These are phyloP conservation scores for Taphrina flavorubra DNA, from an alignment of 1,139 yeast species.

Conservation along the genomic window DNA sequence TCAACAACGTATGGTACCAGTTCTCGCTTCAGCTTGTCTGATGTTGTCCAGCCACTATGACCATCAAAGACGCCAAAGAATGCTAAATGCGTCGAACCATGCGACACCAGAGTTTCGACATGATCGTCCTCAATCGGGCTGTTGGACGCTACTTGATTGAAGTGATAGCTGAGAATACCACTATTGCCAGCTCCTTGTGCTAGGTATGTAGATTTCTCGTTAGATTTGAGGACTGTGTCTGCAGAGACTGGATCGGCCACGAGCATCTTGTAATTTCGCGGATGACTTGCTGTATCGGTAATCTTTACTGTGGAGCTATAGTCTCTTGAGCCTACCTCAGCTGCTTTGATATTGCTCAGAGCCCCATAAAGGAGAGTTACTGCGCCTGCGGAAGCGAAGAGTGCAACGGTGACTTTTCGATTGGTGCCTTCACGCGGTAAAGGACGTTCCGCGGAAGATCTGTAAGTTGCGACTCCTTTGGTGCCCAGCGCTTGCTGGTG, in stretches of 20 bases:
- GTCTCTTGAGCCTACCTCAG: slow-evolving; percentile 4
- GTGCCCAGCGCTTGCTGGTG: not conserved
- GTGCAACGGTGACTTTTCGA: not conserved
- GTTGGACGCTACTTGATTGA: slow-evolving; percentile 87
- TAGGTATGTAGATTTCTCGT: slow-evolving; percentile 2
- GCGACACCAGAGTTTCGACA: slow-evolving; percentile 80
- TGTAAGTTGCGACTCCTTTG: not conserved
- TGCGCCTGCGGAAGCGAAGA: slow-evolving; percentile 2
- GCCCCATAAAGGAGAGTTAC: not conserved
- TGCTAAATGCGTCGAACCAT: slow-evolving; percentile 61
- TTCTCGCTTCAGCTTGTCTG: slow-evolving; percentile 78
- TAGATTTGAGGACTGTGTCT: slow-evolving; percentile 15
- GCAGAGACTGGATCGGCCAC: slow-evolving; percentile 29
- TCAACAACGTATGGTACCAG: slow-evolving; percentile 77
- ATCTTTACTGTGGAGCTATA: slow-evolving; percentile 13
- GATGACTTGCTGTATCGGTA: slow-evolving; percentile 35
- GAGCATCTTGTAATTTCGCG: slow-evolving; percentile 32
- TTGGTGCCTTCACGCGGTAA: not conserved
- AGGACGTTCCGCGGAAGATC: not conserved
- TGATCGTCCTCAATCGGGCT: slow-evolving; percentile 95
- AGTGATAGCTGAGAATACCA: slow-evolving; percentile 91
- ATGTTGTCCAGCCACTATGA: slow-evolving; percentile 95
- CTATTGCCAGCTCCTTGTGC: slow-evolving; percentile 9
- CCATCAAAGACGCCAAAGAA: slow-evolving; percentile 97
- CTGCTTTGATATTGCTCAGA: slow-evolving; percentile 6